Base-by-base conservation (phyloP, 192 early-diverging fungal species). In the Coemansia sp. region DNA sequence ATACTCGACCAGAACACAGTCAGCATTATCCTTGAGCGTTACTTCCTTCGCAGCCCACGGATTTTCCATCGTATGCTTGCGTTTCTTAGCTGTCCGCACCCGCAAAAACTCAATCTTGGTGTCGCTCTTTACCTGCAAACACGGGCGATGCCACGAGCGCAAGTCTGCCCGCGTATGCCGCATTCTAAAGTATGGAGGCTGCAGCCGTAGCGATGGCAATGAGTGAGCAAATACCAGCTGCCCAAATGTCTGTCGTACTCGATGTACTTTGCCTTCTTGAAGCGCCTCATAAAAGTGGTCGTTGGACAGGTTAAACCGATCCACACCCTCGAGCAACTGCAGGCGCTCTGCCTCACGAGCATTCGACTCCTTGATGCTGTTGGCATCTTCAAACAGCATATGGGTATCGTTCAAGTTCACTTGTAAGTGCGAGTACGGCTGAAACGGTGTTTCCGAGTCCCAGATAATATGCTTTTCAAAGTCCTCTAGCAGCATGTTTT, bases 1-100 rank as follows among this genome's bases (percentile, higher is more conserved):
- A 59, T 96, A 97, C 63, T 99, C 96, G 13, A 96, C 60, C 38
- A 99, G 63, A 0, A 92, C 82, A 69, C 85, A 95, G 55, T 86
- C 82, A 21, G 83, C 80, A 21, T 85, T 85, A 51, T 99, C 96
- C 45, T 90, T 91, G 6, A 97, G 78, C 10, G 91, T 91, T 18
- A 99, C 61, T 73, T 97, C 94, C 55, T 91, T 94, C 9, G 86
- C 82, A 31, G 79, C 89, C 61, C 87, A 81, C 79, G 94, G 87
- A 33, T 85, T 65, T 53, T 90, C 87, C 26, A 81, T 73, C 36
- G 78, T 66, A 26, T 86, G 83, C 59, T 84, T 83, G 62, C 84
- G 84, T 64, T 88, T 88, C 45, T 89, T 91, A 38, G 77, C 79
- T 6, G 82, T 63, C 44, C 83, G 88, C 39, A 93, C 87, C 2